These are phyloP conservation scores for Botrytis medusae DNA, from an alignment of 2,329 filamentous ascomycete genomes.

Conservation along the genomic window DNA sequence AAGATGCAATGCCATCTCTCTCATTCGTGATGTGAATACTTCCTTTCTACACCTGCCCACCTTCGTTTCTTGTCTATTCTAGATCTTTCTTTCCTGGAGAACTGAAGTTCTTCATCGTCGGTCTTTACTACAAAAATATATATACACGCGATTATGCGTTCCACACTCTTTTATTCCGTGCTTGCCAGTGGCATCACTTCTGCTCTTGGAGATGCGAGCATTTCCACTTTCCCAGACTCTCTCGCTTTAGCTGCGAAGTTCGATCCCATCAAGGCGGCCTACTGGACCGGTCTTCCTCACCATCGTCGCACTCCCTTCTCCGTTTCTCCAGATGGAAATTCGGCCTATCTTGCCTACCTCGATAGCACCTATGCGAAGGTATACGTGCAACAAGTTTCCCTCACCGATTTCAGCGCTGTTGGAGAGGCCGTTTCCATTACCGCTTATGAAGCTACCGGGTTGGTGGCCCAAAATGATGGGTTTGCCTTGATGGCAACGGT, in stretches of 20 bases:
- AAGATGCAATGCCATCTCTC: neutral
- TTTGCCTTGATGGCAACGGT: slow-evolving; percentile 57
- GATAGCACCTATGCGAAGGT: slow-evolving; percentile 55
- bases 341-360: slow-evolving; percentile 60
- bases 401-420: slow-evolving; percentile 53
- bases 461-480: slow-evolving; percentile 62
- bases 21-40: neutral
- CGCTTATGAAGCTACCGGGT: slow-evolving; percentile 59
- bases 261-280: slow-evolving; percentile 57
- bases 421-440: slow-evolving; percentile 52
- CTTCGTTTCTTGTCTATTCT: slow-evolving; percentile 3
- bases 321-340: slow-evolving; percentile 59
- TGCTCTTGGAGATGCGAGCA: slow-evolving; percentile 28
- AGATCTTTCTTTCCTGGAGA: neutral
- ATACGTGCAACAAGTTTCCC: slow-evolving; percentile 57
- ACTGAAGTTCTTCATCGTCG: slow-evolving; percentile 1
- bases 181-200: slow-evolving; percentile 29
- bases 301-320: slow-evolving; percentile 63
- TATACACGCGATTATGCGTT: slow-evolving; percentile 25
- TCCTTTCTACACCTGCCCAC: neutral
- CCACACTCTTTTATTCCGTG: slow-evolving; percentile 30
- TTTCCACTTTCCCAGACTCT: slow-evolving; percentile 43
- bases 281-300: slow-evolving; percentile 62
- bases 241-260: slow-evolving; percentile 52
- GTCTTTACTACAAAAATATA: slow-evolving; percentile 16